Percentiles rank a stretch among this genome's conserved stretches.
Conservation (phyloP, 1,284 basidiomycete species). For the Phellopilus nigrolimitatus region DNA sequence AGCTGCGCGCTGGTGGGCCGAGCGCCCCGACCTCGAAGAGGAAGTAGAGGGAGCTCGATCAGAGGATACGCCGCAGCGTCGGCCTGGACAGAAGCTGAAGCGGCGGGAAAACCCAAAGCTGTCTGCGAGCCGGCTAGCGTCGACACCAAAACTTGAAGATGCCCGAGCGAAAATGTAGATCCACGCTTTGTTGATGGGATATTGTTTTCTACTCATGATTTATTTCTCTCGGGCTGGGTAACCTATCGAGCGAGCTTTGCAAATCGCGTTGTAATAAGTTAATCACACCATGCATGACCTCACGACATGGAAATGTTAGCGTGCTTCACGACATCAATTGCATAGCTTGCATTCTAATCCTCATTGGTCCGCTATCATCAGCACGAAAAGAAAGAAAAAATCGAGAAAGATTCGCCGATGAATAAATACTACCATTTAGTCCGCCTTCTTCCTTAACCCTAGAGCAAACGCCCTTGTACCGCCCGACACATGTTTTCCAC, state of each 20-base stretch:
- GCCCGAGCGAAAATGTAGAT: neutral
- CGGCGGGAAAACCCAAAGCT: slow-evolving; percentile 7
- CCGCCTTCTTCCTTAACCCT: slow-evolving; percentile 2
- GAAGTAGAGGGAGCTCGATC: slow-evolving; percentile 23
- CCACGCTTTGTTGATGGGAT: neutral
- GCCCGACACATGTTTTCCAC: neutral
- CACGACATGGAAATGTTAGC: too few relatives aligned
- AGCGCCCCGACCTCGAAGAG: slow-evolving; percentile 47
- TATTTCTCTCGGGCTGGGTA: too few relatives aligned
- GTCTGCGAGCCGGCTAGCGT: slow-evolving; percentile 24
- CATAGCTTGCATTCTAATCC: too few relatives aligned
- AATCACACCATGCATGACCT: too few relatives aligned
- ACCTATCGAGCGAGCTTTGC: neutral
- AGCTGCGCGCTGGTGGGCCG: slow-evolving; percentile 77
- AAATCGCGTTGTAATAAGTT: slow-evolving; percentile 1
- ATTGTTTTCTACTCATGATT: neutral
- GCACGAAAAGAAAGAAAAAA: too few relatives aligned
- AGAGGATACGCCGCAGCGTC: slow-evolving; percentile 2
- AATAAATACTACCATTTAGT: neutral
- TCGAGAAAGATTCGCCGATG: too few relatives aligned
- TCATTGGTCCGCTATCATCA: too few relatives aligned
- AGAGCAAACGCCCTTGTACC: neutral
- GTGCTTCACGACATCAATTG: too few relatives aligned
- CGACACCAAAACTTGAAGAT: slow-evolving; percentile 7
- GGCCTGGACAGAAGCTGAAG: slow-evolving; percentile 9